Evolutionary conservation across 768 basidiomycete genomes (phyloP), one percentile per base, ranked within the genome.

Genomic region (Phanerochaete carnosa): DNA sequence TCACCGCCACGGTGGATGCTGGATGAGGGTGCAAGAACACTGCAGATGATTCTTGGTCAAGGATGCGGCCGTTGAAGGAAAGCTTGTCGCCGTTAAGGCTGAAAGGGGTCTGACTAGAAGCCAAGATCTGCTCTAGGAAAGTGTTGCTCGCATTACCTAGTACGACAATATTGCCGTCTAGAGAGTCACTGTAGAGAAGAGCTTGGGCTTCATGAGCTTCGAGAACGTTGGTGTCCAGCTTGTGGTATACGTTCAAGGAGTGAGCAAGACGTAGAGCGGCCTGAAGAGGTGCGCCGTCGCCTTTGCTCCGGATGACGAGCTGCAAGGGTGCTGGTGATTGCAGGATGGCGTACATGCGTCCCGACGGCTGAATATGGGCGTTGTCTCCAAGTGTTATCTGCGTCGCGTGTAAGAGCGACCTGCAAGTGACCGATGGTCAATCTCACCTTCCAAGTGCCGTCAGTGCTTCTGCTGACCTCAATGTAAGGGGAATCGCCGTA

Each of bases 1-100:
- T 69, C 6, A 77, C 65, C 69, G 76, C 60, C 58, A 62, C 53
- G 35, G 63, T 6, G 23, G 72, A 62, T 26, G 62, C 58, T 9
- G 86, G 84, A 72, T 89, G 88, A 16, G 87, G 87, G 64, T 90
- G 87, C 6, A 87, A 77, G 66, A 92, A 88, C 45, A 92, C 64
- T 26, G 88, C 65, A 28, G 79, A 72, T 80, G 47, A 64, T 45
- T 47, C 47, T 3, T 59, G 37, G 56, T 59, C 64, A 45, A 72
- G 51, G 13, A 50, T 28, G 3, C 62, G 63, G 7, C 63, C 61
- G 22, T 61, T 58, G 45, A 71, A 56, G 22, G 59, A 2, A 9
- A 69, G 55, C 3, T 13, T 30, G 4, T 37, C 45, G 11, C 60
- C 60, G 5, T n/a, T 37, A 11, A 26, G 57, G 29, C 29, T 45